Percentiles rank a stretch among this genome's conserved stretches.
Conservation (phyloP, 805 yeast species). For the Candida alai region DNA sequence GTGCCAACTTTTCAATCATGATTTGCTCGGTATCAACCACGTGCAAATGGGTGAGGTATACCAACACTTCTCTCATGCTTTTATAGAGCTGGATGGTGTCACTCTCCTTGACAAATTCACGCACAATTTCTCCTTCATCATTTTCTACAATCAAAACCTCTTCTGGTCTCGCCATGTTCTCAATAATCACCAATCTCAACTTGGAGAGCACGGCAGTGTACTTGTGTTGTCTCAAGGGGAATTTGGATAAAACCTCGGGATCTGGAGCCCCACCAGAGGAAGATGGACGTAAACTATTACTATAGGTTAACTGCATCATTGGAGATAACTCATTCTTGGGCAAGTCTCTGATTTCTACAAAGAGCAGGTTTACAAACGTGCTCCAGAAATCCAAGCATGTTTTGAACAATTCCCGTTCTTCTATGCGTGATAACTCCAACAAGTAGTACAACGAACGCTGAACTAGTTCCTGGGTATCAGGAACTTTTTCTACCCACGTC, state of each 20-base stretch:
- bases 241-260: conserved; percentile 71
- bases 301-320: conserved; percentile 60
- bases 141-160: conserved; percentile 96
- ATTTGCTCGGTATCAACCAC: conserved; percentile 91
- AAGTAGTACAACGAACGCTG: conserved; percentile 75
- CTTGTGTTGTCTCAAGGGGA: conserved; percentile 80
- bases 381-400: conserved; percentile 96
- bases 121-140: conserved; percentile 98
- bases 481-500: conserved; percentile 51
- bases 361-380: conserved; percentile 75
- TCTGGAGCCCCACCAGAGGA: conserved; percentile 79
- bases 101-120: conserved; percentile 94
- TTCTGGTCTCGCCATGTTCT: conserved; percentile 97
- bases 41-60: conserved; percentile 91
- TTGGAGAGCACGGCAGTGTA: conserved; percentile 77
- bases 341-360: conserved; percentile 77
- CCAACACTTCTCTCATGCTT: conserved; percentile 92
- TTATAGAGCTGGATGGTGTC: conserved; percentile 96
- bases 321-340: conserved; percentile 74
- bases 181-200: conserved; percentile 89
- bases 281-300: conserved; percentile 35
- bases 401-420: conserved; percentile 93
- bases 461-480: conserved; percentile 49
- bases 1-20: conserved; percentile 86
- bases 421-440: conserved; percentile 80